Conservation (phyloP, 805 yeast species). For the Kuraishia molischiana region DNA sequence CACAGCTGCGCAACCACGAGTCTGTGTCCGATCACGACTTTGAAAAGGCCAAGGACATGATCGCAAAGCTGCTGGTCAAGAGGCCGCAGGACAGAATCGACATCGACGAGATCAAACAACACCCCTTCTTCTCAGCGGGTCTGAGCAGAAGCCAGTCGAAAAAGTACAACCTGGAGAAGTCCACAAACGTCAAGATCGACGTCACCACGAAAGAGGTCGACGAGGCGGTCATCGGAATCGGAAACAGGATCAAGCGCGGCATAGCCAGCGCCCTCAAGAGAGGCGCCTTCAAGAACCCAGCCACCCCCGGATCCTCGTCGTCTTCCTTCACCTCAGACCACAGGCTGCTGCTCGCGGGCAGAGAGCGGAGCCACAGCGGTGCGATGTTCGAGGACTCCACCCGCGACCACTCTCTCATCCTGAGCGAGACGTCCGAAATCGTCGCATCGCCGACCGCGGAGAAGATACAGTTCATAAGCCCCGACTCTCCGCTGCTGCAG, state of each 20-base stretch:
- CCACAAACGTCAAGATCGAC: conserved; percentile 32
- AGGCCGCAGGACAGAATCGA: conserved; percentile 61
- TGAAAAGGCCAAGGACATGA: conserved; percentile 44
- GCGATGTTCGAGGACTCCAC: neutral
- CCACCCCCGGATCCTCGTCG: neutral
- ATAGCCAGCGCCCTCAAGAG: conserved; percentile 28
- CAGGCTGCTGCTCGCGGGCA: neutral
- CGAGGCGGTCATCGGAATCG: conserved; percentile 77
- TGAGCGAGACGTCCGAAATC: neutral
- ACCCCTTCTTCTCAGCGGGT: conserved; percentile 46
- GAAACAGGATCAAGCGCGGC: conserved; percentile 47
- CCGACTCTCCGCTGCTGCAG: neutral
- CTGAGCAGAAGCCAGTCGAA: conserved; percentile 15
- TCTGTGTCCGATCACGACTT: conserved; percentile 14
- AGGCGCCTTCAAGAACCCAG: conserved; percentile 2
- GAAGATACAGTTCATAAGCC: neutral
- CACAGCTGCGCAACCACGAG: conserved; percentile 1
- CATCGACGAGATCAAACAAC: conserved; percentile 62
- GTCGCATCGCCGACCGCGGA: neutral
- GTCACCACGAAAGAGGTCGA: conserved; percentile 61
- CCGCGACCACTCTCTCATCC: neutral
- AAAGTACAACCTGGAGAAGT: conserved; percentile 19
- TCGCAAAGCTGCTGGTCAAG: conserved; percentile 54
- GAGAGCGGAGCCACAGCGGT: neutral
- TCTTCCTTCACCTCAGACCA: conserved; percentile 1